Conservation (phyloP, 139 green algal genomes). For the Astrephomene gubernaculifera region DNA sequence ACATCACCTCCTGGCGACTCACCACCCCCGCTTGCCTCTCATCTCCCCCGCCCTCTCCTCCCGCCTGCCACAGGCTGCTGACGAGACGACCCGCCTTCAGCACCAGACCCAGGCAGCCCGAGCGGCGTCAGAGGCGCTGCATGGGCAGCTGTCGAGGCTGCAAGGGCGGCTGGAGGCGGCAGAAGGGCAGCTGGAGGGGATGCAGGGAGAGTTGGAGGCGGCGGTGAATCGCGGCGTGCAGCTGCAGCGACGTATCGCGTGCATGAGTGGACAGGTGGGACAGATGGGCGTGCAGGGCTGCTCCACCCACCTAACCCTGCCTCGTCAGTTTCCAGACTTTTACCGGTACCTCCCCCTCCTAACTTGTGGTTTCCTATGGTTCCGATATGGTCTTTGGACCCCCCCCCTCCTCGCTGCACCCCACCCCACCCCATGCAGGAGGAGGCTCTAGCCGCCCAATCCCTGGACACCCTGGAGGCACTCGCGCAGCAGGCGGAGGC, state of each 20-base stretch:
- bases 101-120: background rate
- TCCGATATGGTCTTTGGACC: background rate
- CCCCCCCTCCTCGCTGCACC: background rate
- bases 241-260: slow-evolving; percentile 19
- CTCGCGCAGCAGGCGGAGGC: slow-evolving; percentile 11
- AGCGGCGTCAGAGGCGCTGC: too few species aligned
- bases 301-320: background rate
- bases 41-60: background rate
- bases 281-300: background rate
- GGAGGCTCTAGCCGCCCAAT: slow-evolving; percentile 29
- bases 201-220: slow-evolving; percentile 33
- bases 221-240: background rate
- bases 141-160: too few species aligned
- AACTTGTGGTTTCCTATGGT: background rate
- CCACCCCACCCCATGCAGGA: slow-evolving; percentile 13
- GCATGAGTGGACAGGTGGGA: slow-evolving; percentile 38
- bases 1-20: background rate
- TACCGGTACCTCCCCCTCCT: background rate
- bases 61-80: slow-evolving; percentile 1
- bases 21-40: background rate
- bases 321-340: background rate
- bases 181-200: background rate
- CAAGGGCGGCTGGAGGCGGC: background rate
- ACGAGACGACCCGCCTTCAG: background rate
- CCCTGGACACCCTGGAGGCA: slow-evolving; percentile 27